Base-by-base conservation (phyloP, 1,284 basidiomycete species). In the Leccinum insigne region DNA sequence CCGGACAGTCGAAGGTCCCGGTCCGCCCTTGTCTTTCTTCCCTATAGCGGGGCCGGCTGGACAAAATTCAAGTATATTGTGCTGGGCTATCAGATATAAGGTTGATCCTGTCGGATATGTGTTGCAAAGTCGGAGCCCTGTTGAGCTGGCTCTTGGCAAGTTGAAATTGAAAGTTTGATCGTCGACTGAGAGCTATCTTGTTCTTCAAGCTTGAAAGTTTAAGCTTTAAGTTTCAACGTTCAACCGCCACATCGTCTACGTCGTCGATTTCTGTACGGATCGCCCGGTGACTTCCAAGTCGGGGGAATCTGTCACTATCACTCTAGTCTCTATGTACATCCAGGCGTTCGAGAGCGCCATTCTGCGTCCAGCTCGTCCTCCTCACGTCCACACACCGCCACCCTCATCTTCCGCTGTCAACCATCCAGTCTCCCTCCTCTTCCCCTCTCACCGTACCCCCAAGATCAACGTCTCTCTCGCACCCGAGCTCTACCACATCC, bases 101-200 rank as follows among this genome's bases (percentile, higher is more conserved):
- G 71, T 92, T 91, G 67, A 93, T 86, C 64, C 91, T 83, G 68
- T 93, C 92, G 7, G 86, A 84, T 52, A 94, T 86, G 68, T 93
- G 90, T 70, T 92, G 90, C n/a, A 89, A 72, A 0, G 88, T 91
- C 5, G 90, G 87, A 4, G 87, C 86, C 66, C 88, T 85, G 5
- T 40, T 40, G 38, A 40, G 38, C 38, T 40, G 35, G 35, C 35
- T 35, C 35, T 35, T 35, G 35, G 35, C 35, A 35, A 35, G 35
- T 35, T 35, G 35, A 35, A 35, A 35, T 35, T 35, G 35, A 35
- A 35, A 35, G 35, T 35, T 35, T 35, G 35, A 35, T 35, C 35
- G 10, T 35, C 35, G 32, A 35, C 32, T 35, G 9, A 35, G 32
- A 35, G 32, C 32, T 35, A 13, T 38, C 49, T 42, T 32, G 38